Evolutionary conservation across 2,329 filamentous ascomycete species (phyloP), one percentile per base, ranked within the genome.

Genomic region (Neonectria hederae): DNA sequence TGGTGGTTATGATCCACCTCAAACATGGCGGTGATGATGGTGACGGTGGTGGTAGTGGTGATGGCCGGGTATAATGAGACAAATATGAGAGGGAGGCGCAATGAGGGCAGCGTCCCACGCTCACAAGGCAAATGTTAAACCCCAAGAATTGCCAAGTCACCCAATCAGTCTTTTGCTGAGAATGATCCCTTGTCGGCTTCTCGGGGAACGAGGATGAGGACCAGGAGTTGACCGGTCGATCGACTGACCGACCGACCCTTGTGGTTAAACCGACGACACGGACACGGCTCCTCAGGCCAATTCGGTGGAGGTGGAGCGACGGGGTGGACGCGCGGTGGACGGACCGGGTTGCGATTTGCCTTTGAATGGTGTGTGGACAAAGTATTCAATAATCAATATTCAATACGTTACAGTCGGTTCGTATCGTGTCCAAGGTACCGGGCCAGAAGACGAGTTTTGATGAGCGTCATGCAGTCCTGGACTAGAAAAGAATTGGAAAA

Each of bases 1-100:
- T 74, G 69, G 54, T 74, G 72, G 42, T 71, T 65, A 46, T 74
- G 72, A 48, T 60, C 66, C 45, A 74, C 72, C 48, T 72, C 69
- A 63, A 74, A 74, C 72, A 74, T 74, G 64, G 40, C 65, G 64
- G 48, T 48, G 43, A 14, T 46, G 45, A 21, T 48, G 28, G 22
- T 32, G 54, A 28, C n/a, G n/a, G 28, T 32, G 40, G 21, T 22
- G 30, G 30, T 56, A 19, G 13, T n/a, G 19, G 26, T 45, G 54
- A 14, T 8, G 9, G 13, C 32, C 56, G 14, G 38, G 42, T 54
- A 51, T 28, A 56, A 42, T 64, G 62, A 64, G 53, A 61, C 62
- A 54, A 30, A 24, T 63, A 51, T 54, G 53, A 28, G 62, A 60
- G 51, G 24, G 40, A 45, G 35, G n/a, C 46, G 17, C 19, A 38